Base-by-base conservation (phyloP, 441 rosid genomes). In the Erodium trifolium region DNA sequence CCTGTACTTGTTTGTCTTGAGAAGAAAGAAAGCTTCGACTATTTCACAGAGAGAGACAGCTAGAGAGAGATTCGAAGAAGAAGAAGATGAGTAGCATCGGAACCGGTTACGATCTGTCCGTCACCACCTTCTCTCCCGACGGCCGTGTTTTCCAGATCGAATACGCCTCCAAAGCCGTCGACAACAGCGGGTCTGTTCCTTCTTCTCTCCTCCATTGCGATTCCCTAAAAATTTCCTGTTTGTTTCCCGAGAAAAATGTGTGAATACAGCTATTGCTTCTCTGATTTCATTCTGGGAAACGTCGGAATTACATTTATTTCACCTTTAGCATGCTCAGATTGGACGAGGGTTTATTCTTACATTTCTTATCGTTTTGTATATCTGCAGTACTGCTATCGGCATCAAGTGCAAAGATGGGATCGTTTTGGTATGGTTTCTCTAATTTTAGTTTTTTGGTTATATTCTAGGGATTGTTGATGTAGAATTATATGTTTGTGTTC, bases 131-230 rank as follows among this genome's bases (percentile, higher is more conserved):
- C 84, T 94, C 97, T 53, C 97, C 99, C 63, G 99, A 94, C 68
- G 97, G 97, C 75, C 96, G 99, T 68, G 99, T 94, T 70, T 92
- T 91, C 75, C 97, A 94, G 94, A 94, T 91, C 92, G 97, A 94
- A 53, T 94, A 94, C 83, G 99, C 99, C 51, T 96, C 96, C 67
- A 91, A 94, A 80, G 99, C 97, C 74, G 97, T 94, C 69, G 99
- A 94, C 63, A 94, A 94, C 87, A 93, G 99, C 80, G 99, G 99
- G 99, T 93, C 31, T 35, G 0, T 49, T 57, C 27, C 19, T 13
- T 12, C 14, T 47, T 12, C 14, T 0, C 14, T 41, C 12, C 12
- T 41, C 34, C 27, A 23, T 23, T 23, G 27, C 27, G 27, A 37
- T 12, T 47, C 55, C 13, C 14, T 12, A 1, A 3, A 2, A 47